Base-by-base conservation (phyloP, 805 yeast genomes). In the Pichia manshurica region DNA sequence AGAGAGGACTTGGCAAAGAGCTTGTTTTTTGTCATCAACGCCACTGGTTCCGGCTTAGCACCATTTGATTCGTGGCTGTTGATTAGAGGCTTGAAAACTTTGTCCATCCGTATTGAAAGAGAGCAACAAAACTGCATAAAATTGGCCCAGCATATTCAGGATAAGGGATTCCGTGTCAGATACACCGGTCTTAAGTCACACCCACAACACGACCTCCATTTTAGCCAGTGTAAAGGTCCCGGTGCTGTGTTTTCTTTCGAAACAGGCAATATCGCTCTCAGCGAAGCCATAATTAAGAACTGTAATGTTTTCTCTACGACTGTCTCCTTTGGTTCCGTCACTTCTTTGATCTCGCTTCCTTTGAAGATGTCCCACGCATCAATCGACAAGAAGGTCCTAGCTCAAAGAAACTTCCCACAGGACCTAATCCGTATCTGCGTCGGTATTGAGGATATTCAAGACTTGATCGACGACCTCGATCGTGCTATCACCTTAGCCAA, bases 361-460 rank as follows among this genome's bases (percentile, higher is more conserved):
- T 87, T 97, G 66, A 78, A 79, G 65, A 90, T 90, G 97, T 87
- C 96, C 6, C 98, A 90, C 62, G 97, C 97, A n/a, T 84, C 96
- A 3, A 90, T 90, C 53, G 96, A 89, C 57, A 84, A 89, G 22
- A 79, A 86, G 60, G 82, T 87, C 3, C 80, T 97, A 65, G 82
- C 81, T 42, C 95, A 85, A 64, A 80, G 98, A 64, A 88, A 82
- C 39, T 81, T 90, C 68, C 96, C 96, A 2, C 97, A 90, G 66
- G 97, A 91, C 63, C 73, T 90, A 60, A 81, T 90, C 56, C 76
- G 98, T 59, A 74, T 90, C 47, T 90, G 96, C 63, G 82, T 90
- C 44, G 98, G 98, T 50, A 90, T 90, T 52, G 98, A 90, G 63
- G 81, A 83, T 62, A 70, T 76, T 35, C 82, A 79, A 50, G 98